Evolutionary conservation across 208 protist species (phyloP), one percentile per base, ranked within the genome.

Genomic region (Leishmania tropica): DNA sequence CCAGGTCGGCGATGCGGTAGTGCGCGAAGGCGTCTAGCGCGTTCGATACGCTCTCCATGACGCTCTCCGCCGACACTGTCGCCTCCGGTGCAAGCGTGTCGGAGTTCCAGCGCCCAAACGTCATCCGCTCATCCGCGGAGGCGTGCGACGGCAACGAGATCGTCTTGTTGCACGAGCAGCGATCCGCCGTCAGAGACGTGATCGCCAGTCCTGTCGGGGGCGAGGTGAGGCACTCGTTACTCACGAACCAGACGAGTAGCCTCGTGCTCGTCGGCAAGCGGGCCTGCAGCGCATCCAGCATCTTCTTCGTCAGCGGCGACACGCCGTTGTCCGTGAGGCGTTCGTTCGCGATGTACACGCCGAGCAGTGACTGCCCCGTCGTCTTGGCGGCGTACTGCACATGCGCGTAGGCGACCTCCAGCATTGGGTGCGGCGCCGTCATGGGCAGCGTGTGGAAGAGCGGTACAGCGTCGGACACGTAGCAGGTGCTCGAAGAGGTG

Each of bases 311-410:
- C 60, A 90, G 75, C 2, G 83, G 75, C 2, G 89, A 92, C 21
- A 97, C 78, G 47, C 40, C 54, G 62, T 80, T 83, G 82, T 97
- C 94, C 72, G 88, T 84, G 4, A 90, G 83, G 11, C 89, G 90
- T 74, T 96, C 93, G 80, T 96, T 96, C 31, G 94, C 94, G 56
- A 96, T 54, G 88, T 97, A 97, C 53, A 96, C 86, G 28, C 94
- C 94, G 19, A 97, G 87, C 31, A 97, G 76, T 17, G 87, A 86
- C 47, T 95, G 86, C 19, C 93, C 94, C 13, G 86, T 87, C 31
- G 91, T 95, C 75, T 88, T 88, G 31, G 92, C 90, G 72, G 87
- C 81, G 78, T 87, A 92, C 77, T 91, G 89, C 58, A 91, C 88
- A 72, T 95, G 92, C 8, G 92, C 87, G 80, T 92, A 92, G 81